Conservation (phyloP, 257 asterid species). For the Catharanthus roseus region DNA sequence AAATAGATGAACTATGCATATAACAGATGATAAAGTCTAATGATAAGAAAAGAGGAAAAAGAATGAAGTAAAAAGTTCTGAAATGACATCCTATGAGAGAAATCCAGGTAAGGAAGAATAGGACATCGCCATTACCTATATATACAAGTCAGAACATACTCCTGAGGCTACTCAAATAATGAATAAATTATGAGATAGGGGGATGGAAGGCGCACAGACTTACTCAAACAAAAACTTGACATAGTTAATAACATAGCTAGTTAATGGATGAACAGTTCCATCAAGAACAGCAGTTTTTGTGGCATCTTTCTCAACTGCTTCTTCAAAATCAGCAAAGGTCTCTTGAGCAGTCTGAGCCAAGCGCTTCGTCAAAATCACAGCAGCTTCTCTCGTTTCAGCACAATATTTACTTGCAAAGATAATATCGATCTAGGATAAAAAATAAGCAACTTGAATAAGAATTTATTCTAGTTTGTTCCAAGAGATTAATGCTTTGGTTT, state of each 20-base stretch:
- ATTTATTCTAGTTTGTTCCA: background rate
- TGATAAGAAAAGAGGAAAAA: background rate
- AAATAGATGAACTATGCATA: background rate
- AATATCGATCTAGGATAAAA: slow-evolving; percentile 50
- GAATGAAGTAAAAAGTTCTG: background rate
- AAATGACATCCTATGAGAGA: background rate
- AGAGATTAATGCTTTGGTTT: background rate
- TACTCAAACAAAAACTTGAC: slow-evolving; percentile 92
- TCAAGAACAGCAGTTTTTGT: slow-evolving; percentile 94
- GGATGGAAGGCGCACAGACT: slow-evolving; percentile 20
- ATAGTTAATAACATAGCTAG: slow-evolving; percentile 93
- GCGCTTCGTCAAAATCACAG: slow-evolving; percentile 52
- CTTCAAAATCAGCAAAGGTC: slow-evolving; percentile 91
- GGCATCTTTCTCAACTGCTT: slow-evolving; percentile 94
- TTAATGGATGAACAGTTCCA: slow-evolving; percentile 97
- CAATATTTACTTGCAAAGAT: slow-evolving; percentile 64
- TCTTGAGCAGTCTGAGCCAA: slow-evolving; percentile 92
- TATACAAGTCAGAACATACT: background rate
- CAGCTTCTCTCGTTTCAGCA: slow-evolving; percentile 74
- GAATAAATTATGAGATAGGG: background rate
- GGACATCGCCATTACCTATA: background rate
- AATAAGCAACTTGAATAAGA: background rate
- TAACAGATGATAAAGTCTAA: background rate
- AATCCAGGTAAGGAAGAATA: background rate
- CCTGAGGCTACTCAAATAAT: background rate